Conservation (phyloP, 495 filamentous ascomycete species). For the Podospora didyma region DNA sequence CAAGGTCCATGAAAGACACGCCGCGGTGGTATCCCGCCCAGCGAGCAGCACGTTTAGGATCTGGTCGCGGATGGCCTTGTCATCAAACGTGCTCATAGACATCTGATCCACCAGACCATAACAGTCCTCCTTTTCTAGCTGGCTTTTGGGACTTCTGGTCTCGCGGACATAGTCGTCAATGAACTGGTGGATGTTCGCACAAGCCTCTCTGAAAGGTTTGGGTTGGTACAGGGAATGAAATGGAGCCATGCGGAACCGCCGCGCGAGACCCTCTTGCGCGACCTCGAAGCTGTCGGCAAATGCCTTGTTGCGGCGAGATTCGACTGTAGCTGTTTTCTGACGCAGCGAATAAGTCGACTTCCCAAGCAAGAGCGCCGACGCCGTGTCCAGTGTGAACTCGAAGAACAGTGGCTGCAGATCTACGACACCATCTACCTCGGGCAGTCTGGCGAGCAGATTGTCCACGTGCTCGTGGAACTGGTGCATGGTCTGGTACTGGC, state of each 20-base stretch:
- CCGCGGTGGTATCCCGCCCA: conserved; percentile 1
- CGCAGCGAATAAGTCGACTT: conserved; percentile 32
- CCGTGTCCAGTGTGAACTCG: conserved; percentile 39
- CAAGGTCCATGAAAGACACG: conserved; percentile 1
- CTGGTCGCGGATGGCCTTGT: conserved; percentile 11
- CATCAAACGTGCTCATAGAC: conserved; percentile 1
- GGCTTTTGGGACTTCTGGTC: background rate
- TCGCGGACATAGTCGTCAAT: conserved; percentile 33
- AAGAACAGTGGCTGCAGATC: conserved; percentile 48
- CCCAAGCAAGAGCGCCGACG: conserved; percentile 37
- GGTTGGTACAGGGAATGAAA: conserved; percentile 36
- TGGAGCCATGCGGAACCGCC: conserved; percentile 35
- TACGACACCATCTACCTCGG: conserved; percentile 22
- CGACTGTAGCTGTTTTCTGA: conserved; percentile 13
- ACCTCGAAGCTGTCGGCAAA: conserved; percentile 38
- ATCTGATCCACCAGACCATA: conserved; percentile 1
- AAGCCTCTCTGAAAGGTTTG: conserved; percentile 31
- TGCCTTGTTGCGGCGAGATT: conserved; percentile 19
- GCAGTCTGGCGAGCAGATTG: conserved; percentile 37
- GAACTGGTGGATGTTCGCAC: conserved; percentile 36
- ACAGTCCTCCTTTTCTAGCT: background rate
- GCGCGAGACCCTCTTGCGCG: conserved; percentile 34
- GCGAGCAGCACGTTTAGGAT: conserved; percentile 22
- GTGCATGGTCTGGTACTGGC: conserved; percentile 39
- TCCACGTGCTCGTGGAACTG: conserved; percentile 38